phyloP scores from a whole-genome alignment of 257 asterid genomes.

The Linaria vulgaris region DNA sequence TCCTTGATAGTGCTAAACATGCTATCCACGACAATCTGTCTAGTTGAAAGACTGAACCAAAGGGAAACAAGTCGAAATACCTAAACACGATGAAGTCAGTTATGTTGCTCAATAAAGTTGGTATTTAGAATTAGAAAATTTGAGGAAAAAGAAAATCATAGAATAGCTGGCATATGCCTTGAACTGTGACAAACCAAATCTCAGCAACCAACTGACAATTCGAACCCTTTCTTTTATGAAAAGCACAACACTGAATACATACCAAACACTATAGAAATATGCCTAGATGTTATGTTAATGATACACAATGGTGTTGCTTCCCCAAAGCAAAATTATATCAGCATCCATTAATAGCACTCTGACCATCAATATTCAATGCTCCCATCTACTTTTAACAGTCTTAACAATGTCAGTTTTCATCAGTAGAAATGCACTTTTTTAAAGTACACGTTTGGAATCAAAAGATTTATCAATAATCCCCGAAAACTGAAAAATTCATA shows the following conservation, averaged over 20 bases:
- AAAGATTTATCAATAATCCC: constrained; percentile 11
- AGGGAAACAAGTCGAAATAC: constrained; percentile 95
- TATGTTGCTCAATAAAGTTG: constrained; percentile 18
- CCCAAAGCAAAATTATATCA: constrained; percentile 5
- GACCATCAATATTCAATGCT: not conserved
- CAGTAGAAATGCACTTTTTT: not conserved
- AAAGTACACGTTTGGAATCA: not conserved
- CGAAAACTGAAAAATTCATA: too few relatives aligned
- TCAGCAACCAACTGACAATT: constrained; percentile 9
- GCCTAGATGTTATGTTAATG: not conserved
- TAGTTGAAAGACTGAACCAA: constrained; percentile 83
- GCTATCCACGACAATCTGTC: constrained; percentile 67
- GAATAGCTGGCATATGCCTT: constrained; percentile 2
- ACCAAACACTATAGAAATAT: not conserved
- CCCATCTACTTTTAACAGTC: too few relatives aligned
- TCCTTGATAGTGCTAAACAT: constrained; percentile 73
- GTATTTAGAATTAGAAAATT: constrained; percentile 11
- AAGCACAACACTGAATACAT: constrained; percentile 9
- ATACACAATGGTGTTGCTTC: not conserved
- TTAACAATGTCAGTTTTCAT: not conserved
- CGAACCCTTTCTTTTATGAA: constrained; percentile 9
- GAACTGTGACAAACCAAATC: too few relatives aligned
- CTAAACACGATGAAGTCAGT: constrained; percentile 41
- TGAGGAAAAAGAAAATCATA: constrained; percentile 10
- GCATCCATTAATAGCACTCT: not conserved